Base-by-base conservation (phyloP, 148 eudicot species). In the Silene latifolia region DNA sequence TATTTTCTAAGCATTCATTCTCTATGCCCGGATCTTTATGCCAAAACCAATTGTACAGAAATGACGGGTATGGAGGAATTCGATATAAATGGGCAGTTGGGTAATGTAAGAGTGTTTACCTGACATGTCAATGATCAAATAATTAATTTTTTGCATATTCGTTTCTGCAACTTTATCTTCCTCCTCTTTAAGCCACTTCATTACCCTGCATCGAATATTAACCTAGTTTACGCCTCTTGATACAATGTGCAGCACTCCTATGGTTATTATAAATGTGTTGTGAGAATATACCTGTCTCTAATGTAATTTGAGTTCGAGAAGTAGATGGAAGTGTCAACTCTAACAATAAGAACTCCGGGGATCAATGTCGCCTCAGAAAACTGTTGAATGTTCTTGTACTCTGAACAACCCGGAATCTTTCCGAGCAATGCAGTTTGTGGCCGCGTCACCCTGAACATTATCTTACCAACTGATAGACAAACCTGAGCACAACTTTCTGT, bases 161-260 rank as follows among this genome's bases (percentile, higher is more conserved):
- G 74, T 80, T 60, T 80, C 82, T 81, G 79, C 82, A 71, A 86
- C 20, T 61, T 65, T 72, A 23, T 89, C 88, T 73, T 84, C 94
- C 73, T 93, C 97, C n/a, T 91, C 94, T 6, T 78, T 75, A 39
- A 93, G 71, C 97, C 97, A 91, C 80, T 97, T 89, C 76, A 88
- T 69, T 63, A 86, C 82, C 83, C 98, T 93, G 90, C 76, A 77
- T 42, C 35, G 60, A 59, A 32, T 4, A 32, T 32, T 32, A 32
- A 7, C 14, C 25, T 21, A 1, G 64, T 23, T 61, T 61, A 9
- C 11, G 2, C 8, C 65, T 21, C 32, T 24, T 10, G 3, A 62
- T 8, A 12, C 65, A 24, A 25, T 62, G 64, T 23, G 44, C 44
- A 39, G 44, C 44, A 39, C 0, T 0, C 1, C 44, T 5, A 39